phyloP scores from a whole-genome alignment of 352 stramenopile genomes.

The Pythium diclinum region DNA sequence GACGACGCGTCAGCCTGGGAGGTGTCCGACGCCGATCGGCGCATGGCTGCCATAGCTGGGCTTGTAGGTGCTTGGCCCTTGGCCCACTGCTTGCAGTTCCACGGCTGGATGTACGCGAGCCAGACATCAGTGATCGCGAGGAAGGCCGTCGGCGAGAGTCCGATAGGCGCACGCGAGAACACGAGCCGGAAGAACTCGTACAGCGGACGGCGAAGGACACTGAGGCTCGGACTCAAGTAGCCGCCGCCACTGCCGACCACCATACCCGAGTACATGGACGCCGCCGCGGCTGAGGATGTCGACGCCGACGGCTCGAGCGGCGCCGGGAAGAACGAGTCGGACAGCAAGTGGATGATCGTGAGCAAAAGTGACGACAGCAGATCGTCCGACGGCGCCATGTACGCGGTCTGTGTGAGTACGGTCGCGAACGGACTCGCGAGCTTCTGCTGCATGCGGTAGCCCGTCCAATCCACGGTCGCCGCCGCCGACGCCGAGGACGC shows the following conservation, averaged over 20 bases:
- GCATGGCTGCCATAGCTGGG: background rate
- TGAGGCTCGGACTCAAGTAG: slow-evolving; percentile 74
- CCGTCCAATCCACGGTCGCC: slow-evolving; percentile 13
- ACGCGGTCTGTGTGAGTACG: slow-evolving; percentile 78
- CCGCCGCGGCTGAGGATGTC: slow-evolving; percentile 10
- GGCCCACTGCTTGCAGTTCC: slow-evolving; percentile 71
- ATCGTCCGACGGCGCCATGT: slow-evolving; percentile 83
- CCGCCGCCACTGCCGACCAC: slow-evolving; percentile 41
- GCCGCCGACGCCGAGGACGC: slow-evolving; percentile 20
- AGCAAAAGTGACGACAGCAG: slow-evolving; percentile 75
- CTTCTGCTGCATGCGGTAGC: slow-evolving; percentile 30
- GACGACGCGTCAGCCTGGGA: background rate
- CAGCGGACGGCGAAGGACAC: slow-evolving; percentile 63
- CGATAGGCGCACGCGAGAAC: slow-evolving; percentile 78
- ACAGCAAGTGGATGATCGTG: slow-evolving; percentile 79
- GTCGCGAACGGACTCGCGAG: slow-evolving; percentile 64
- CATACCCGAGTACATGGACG: slow-evolving; percentile 25
- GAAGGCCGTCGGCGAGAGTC: slow-evolving; percentile 75
- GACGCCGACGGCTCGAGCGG: slow-evolving; percentile 33
- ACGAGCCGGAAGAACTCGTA: slow-evolving; percentile 84
- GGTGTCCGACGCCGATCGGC: background rate
- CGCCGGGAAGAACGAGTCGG: slow-evolving; percentile 76
- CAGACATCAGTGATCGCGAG: slow-evolving; percentile 81
- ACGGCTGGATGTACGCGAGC: slow-evolving; percentile 85
- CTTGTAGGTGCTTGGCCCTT: slow-evolving; percentile 15